phyloP scores from a whole-genome alignment of 306 rosid species.

The Castanea crenata region DNA sequence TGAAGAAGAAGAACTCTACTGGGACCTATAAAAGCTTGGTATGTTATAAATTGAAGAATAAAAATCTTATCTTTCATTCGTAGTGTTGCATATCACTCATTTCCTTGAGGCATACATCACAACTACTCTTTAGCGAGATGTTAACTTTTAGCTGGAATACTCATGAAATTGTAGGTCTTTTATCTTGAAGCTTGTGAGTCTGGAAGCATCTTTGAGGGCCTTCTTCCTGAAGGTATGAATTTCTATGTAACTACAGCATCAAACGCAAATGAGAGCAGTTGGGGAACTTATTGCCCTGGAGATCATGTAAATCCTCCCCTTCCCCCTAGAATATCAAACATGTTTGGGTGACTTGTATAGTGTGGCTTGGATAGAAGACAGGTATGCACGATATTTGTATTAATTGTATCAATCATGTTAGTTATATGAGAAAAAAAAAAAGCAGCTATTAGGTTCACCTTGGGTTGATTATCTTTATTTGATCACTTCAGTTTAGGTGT shows the following conservation, averaged over 20 bases:
- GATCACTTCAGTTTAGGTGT: background rate
- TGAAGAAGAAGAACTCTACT: conserved; percentile 72
- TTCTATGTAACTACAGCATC: conserved; percentile 85
- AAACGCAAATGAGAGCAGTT: conserved; percentile 84
- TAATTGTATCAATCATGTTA: no score
- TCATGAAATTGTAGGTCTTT: conserved; percentile 57
- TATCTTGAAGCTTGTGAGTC: conserved; percentile 97
- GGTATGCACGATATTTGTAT: conserved; percentile 36
- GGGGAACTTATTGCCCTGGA: conserved; percentile 96
- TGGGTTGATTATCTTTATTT: background rate
- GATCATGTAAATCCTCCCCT: conserved; percentile 44
- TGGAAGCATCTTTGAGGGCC: conserved; percentile 89
- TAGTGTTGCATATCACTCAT: background rate
- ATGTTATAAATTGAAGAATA: background rate
- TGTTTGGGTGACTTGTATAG: conserved; percentile 91
- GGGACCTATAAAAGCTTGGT: conserved; percentile 76
- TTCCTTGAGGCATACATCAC: conserved; percentile 1
- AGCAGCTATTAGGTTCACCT: background rate
- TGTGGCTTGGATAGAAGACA: conserved; percentile 96
- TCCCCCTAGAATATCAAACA: conserved; percentile 71
- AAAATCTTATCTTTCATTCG: no score
- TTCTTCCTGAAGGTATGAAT: conserved; percentile 77
- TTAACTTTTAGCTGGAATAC: conserved; percentile 7
- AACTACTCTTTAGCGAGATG: background rate
- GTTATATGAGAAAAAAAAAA: background rate